Evolutionary conservation across 2,329 filamentous ascomycete genomes (phyloP), one percentile per base, ranked within the genome.

Genomic region (Pseudogymnoascus destructans): DNA sequence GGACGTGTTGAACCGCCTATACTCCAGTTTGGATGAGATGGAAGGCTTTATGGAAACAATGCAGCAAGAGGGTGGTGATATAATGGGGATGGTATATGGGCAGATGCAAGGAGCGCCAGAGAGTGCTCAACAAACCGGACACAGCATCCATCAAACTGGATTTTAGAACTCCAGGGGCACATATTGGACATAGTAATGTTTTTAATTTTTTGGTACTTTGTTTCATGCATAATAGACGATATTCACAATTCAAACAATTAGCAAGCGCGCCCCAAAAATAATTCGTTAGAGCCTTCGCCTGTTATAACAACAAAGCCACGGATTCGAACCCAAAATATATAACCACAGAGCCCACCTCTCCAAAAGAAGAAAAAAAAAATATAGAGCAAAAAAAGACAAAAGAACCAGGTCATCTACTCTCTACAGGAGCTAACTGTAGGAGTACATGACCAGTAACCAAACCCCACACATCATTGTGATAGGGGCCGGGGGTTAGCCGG

Each of bases 81-180:
- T 52, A 52, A 52, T 52, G 46, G 46, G 46, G 3, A 52, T 52
- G 46, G 46, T 52, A 17, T 52, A 52, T 52, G 46, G 46, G 5
- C 46, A 52, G 46, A 52, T 52, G 46, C 46, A 52, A 32, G 46
- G 25, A 30, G 46, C 46, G 23, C 46, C 46, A 52, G 46, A 52
- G 15, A 52, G 46, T 30, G 46, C 46, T 30, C 46, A 52, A 52
- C 46, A 52, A 32, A 52, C 46, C 32, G 46, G 46, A 30, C 46
- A 52, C 8, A 52, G 25, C 46, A 52, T 52, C 25, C 46, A 52
- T 52, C 25, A 17, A 15, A 30, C 46, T 30, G 46, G 46, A 25
- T 52, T 30, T 6, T 52, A 52, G 46, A 30, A 32, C 46, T 17
- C 6, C 46, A 52, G 15, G 5, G 25, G 10, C 25, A 52, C 15